Evolutionary conservation across 306 rosid genomes (phyloP).

Genomic region (Vigna hirtella): DNA sequence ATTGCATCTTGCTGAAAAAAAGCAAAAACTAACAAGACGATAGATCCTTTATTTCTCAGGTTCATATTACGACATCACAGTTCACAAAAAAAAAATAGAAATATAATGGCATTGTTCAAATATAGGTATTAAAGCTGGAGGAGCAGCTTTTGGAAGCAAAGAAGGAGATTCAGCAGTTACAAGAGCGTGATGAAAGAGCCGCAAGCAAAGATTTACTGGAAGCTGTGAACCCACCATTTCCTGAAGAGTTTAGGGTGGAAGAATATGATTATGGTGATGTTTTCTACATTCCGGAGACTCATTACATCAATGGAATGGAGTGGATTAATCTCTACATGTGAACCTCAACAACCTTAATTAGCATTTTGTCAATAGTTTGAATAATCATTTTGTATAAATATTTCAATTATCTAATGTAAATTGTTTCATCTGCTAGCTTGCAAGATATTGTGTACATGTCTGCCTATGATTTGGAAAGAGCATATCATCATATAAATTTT

Average conservation of each 20-base stretch:
- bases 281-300: conserved; percentile 46
- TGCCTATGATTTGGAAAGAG: too few relatives aligned
- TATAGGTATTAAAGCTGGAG: conserved; percentile 59
- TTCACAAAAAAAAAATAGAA: neutral
- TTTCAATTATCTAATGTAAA: conserved; percentile 44
- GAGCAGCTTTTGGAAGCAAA: conserved; percentile 57
- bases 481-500: too few relatives aligned
- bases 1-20: neutral
- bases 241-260: conserved; percentile 61
- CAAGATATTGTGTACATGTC: neutral
- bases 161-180: conserved; percentile 58
- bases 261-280: conserved; percentile 47
- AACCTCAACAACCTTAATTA: neutral
- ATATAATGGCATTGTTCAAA: neutral
- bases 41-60: too few relatives aligned
- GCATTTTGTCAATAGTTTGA: conserved; percentile 52
- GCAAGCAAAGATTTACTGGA: conserved; percentile 50
- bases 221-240: conserved; percentile 49
- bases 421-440: neutral
- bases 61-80: neutral
- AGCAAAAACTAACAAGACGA: neutral
- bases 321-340: conserved; percentile 61
- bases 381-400: neutral
- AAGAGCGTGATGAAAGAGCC: conserved; percentile 41
- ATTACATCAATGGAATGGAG: conserved; percentile 52